These are phyloP conservation scores for Nakataea oryzae DNA, from an alignment of 2,329 filamentous ascomycete species.

Conservation along the genomic window DNA sequence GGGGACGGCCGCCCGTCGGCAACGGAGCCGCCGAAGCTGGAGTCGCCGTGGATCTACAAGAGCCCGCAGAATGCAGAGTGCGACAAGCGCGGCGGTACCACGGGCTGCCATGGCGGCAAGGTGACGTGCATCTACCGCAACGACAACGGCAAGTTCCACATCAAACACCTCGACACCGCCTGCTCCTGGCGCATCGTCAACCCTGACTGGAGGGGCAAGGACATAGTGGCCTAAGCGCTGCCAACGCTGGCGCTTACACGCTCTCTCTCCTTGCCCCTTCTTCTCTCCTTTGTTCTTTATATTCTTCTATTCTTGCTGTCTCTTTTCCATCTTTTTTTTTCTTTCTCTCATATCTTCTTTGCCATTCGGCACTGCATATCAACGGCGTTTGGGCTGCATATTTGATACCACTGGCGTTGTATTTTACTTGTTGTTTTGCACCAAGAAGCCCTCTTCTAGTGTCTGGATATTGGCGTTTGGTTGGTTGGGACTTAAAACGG, in stretches of 20 bases:
- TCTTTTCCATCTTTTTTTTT: neutral
- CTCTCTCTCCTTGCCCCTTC: neutral
- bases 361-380: neutral
- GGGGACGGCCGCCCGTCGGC: too few relatives aligned
- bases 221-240: neutral
- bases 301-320: neutral
- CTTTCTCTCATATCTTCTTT: neutral
- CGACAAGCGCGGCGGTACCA: slow-evolving; percentile 1
- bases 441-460: neutral
- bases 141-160: slow-evolving; percentile 2
- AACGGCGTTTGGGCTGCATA: neutral
- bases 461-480: neutral
- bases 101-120: neutral
- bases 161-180: neutral
- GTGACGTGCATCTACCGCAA: slow-evolving; percentile 1
- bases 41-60: neutral
- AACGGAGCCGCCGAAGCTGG: neutral
- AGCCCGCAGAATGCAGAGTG: neutral
- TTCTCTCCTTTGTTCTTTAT: neutral
- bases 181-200: slow-evolving; percentile 3
- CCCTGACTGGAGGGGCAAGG: slow-evolving; percentile 1
- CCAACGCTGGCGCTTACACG: neutral
- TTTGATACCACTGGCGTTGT: neutral
- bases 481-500: neutral
- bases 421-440: neutral